Evolutionary conservation across 2,329 filamentous ascomycete genomes (phyloP).

Genomic region (Hirsutella thompsonii): DNA sequence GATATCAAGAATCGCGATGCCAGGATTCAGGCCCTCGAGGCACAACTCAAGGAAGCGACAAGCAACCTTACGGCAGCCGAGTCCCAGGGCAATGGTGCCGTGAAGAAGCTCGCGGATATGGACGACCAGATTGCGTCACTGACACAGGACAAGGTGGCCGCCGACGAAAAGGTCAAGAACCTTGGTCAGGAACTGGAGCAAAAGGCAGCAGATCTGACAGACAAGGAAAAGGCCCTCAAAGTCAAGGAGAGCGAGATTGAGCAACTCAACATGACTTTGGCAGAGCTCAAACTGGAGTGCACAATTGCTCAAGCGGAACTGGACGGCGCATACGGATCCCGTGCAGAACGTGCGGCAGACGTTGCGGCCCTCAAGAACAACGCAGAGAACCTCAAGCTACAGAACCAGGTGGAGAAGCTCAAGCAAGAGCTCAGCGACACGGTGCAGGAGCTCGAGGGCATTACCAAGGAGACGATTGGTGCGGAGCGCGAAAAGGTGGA

Average conservation of each 20-base stretch:
- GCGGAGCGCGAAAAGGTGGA: conserved; percentile 36
- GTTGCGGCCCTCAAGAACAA: conserved; percentile 39
- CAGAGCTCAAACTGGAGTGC: conserved; percentile 48
- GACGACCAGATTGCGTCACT: conserved; percentile 19
- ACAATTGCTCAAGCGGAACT: conserved; percentile 49
- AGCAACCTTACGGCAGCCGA: conserved; percentile 18
- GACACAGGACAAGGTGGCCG: conserved; percentile 11
- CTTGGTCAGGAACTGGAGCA: conserved; percentile 13
- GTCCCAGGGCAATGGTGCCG: conserved; percentile 23
- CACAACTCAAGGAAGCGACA: conserved; percentile 5
- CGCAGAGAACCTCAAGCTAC: conserved; percentile 30
- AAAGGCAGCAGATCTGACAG: conserved; percentile 6
- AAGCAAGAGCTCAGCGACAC: conserved; percentile 36
- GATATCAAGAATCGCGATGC: conserved; percentile 22
- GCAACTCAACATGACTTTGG: conserved; percentile 35
- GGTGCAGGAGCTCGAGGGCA: conserved; percentile 37
- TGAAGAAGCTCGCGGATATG: conserved; percentile 16
- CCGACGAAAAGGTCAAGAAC: conserved; percentile 14
- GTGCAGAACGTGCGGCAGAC: conserved; percentile 45
- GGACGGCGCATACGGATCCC: conserved; percentile 46
- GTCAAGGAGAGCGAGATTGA: conserved; percentile 39
- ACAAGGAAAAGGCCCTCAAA: conserved; percentile 29
- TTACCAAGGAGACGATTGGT: conserved; percentile 37
- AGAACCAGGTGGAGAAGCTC: conserved; percentile 34
- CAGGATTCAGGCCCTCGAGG: conserved; percentile 26